Evolutionary conservation across 345 rosid species (phyloP), one percentile per base, ranked within the genome.

Genomic region (Psidium guajava): DNA sequence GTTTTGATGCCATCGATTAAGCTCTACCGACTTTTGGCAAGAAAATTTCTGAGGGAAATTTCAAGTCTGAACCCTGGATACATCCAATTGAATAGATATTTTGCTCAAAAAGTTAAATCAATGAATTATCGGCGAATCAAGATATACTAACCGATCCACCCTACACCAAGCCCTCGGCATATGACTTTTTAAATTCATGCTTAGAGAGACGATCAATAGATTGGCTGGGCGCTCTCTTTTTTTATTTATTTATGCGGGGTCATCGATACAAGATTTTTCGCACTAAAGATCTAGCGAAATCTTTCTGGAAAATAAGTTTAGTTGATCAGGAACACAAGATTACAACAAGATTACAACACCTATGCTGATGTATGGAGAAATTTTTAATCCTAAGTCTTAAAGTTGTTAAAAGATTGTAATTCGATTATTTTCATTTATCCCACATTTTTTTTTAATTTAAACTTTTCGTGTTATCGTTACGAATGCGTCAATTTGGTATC

Each of bases 11-110:
- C 4, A 5, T 61, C 74, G 28, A 61, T 27, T 14, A 61, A 14
- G 40, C 0, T 16, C 64, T 58, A 0, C 64, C 0, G 0, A n/a
- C 16, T 15, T 12, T 58, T 25, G 64, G n/a, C 12, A n/a, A 1
- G 40, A 27, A 61, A 61, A 61, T 27, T 52, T 6, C 4, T 6
- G 3, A 13, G 36, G 1, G 20, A 59, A 18, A 59, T 61, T 61
- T 13, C 18, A 12, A 61, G 4, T 59, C 40, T 10, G 8, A 6
- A 6, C 10, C 32, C 20, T 5, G 10, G 27, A 27, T 2, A 59
- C 6, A 27, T 27, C 21, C 28, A 27, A 61, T 27, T 27, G 36
- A 27, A 27, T 8, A 61, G 3, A 0, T 2, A 61, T 61, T 61
- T 6, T 36, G 5, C 42, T 61, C 1, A 64, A 8, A 64, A 32